A percentile compares a stretch with the other conserved stretches of the same genome.
phyloP scores from a whole-genome alignment of 2,329 filamentous ascomycete genomes.

The Beauveria scarabaeidicola region DNA sequence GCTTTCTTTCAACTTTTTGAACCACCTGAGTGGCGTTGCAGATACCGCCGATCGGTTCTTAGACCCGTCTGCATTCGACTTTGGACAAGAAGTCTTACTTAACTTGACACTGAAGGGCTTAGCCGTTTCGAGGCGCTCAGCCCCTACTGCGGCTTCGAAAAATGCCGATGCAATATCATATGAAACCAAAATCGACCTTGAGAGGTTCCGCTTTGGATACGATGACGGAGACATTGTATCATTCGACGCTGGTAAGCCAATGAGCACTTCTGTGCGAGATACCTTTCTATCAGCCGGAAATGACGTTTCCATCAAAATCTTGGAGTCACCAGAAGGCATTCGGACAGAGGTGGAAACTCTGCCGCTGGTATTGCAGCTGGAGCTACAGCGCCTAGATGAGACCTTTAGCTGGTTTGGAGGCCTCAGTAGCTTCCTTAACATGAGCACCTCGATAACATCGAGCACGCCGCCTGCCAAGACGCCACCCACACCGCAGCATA shows the following conservation, averaged over 20 bases:
- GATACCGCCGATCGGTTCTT: slow-evolving; percentile 40
- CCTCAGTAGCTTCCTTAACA: slow-evolving; percentile 80
- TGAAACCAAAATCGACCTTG: slow-evolving; percentile 37
- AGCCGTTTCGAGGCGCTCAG: background rate
- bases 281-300: slow-evolving; percentile 48
- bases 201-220: slow-evolving; percentile 56
- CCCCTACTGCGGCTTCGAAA: background rate
- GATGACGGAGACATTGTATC: slow-evolving; percentile 53
- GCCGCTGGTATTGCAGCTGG: slow-evolving; percentile 66
- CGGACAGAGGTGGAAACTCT: slow-evolving; percentile 64
- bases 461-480: slow-evolving; percentile 45
- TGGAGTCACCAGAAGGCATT: slow-evolving; percentile 34
- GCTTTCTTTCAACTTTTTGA: slow-evolving; percentile 47
- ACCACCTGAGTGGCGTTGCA: slow-evolving; percentile 43
- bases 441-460: slow-evolving; percentile 76
- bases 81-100: slow-evolving; percentile 22
- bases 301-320: slow-evolving; percentile 48
- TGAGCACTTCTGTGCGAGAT: slow-evolving; percentile 52
- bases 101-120: slow-evolving; percentile 11
- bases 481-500: slow-evolving; percentile 28
- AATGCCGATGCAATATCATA: background rate
- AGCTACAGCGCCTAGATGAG: slow-evolving; percentile 76
- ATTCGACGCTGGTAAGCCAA: slow-evolving; percentile 49
- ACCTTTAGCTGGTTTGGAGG: slow-evolving; percentile 85
- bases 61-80: slow-evolving; percentile 30